Conservation (phyloP, 2,329 filamentous ascomycete species). For the Fusarium mexicanum region DNA sequence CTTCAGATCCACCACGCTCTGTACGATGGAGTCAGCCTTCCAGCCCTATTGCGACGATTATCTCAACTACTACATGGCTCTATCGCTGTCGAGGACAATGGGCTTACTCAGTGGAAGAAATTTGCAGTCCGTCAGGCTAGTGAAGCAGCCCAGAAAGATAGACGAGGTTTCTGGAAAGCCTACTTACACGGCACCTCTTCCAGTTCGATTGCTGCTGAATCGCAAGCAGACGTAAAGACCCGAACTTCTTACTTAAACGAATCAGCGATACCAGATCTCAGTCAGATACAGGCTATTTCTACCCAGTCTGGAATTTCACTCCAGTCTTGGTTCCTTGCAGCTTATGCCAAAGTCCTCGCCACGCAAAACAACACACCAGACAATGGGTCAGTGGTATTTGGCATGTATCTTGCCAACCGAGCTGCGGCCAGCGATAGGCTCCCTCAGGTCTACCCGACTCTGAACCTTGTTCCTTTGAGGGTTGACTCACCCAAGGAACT, state of each 20-base stretch:
- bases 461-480: conserved; percentile 80
- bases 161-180: conserved; percentile 53
- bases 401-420: conserved; percentile 86
- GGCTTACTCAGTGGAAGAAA: conserved; percentile 42
- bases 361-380: conserved; percentile 44
- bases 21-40: conserved; percentile 86
- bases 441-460: conserved; percentile 69
- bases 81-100: not conserved
- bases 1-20: conserved; percentile 84
- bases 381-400: conserved; percentile 66
- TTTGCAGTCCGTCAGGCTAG: conserved; percentile 28
- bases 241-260: conserved; percentile 55
- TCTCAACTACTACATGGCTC: conserved; percentile 20
- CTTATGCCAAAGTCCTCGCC: conserved; percentile 64
- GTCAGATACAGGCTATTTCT: conserved; percentile 47
- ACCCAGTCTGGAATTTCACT: conserved; percentile 68
- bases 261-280: conserved; percentile 54
- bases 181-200: conserved; percentile 47
- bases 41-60: conserved; percentile 62
- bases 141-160: conserved; percentile 5
- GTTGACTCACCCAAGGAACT: conserved; percentile 53
- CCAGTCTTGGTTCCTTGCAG: conserved; percentile 80
- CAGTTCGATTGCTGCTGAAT: not conserved
- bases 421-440: conserved; percentile 61
- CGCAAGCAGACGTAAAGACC: conserved; percentile 7